Conservation (phyloP, 768 basidiomycete species). For the Serendipita sp. region DNA sequence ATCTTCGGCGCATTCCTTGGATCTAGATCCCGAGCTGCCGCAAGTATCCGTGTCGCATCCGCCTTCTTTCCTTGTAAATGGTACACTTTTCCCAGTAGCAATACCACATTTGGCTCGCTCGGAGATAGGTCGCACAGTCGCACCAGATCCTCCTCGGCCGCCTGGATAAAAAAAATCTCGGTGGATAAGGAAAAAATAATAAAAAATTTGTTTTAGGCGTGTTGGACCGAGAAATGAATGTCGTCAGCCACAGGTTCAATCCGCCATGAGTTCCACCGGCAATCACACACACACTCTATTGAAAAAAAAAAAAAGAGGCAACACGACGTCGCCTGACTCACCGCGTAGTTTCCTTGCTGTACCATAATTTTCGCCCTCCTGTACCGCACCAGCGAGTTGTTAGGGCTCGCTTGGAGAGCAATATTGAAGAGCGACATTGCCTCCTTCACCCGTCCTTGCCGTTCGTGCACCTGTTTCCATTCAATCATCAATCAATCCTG, state of each 20-base stretch:
- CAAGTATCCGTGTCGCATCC: conserved; percentile 72
- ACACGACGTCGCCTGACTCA: conserved; percentile 31
- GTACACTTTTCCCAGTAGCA: conserved; percentile 89
- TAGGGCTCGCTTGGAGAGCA: conserved; percentile 64
- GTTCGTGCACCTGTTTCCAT: conserved; percentile 83
- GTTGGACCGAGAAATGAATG: not conserved
- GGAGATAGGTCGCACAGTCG: conserved; percentile 67
- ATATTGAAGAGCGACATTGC: conserved; percentile 71
- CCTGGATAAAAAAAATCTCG: conserved; percentile 29
- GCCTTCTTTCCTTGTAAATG: conserved; percentile 61
- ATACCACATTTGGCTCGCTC: conserved; percentile 92
- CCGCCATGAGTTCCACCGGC: not conserved
- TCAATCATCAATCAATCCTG: too few species aligned
- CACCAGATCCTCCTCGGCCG: conserved; percentile 69
- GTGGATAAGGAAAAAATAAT: conserved; percentile 11
- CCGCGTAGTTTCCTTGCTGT: conserved; percentile 66
- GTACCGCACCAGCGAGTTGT: conserved; percentile 89
- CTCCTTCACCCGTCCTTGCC: conserved; percentile 56
- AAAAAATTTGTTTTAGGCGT: conserved; percentile 11
- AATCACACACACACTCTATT: not conserved
- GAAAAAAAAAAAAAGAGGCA: not conserved
- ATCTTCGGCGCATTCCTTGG: conserved; percentile 72
- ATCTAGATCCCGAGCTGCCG: conserved; percentile 82
- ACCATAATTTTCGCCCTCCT: conserved; percentile 84
- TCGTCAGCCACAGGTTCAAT: conserved; percentile 1